Evolutionary conservation across 805 yeast genomes (phyloP).

Genomic region (Metschnikowia proteae): DNA sequence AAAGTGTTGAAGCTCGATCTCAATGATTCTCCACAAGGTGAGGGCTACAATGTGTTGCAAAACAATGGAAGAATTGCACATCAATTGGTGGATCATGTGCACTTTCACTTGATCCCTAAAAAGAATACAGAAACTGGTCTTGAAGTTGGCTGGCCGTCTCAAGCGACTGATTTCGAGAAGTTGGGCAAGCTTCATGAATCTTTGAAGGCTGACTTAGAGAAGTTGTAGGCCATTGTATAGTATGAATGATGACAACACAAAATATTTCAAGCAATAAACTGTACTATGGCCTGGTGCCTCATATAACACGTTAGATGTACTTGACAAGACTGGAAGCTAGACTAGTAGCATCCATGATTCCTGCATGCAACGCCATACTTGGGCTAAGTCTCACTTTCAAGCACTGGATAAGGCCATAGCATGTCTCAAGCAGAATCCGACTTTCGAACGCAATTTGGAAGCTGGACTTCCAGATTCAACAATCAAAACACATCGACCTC

Average conservation of each 20-base stretch:
- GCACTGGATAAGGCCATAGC: not conserved
- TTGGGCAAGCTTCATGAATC: conserved; percentile 65
- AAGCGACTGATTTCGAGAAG: conserved; percentile 68
- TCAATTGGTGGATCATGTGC: conserved; percentile 94
- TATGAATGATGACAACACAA: not conserved
- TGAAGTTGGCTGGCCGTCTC: conserved; percentile 92
- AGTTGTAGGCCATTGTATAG: conserved; percentile 10
- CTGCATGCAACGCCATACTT: not conserved
- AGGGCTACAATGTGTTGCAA: conserved; percentile 84
- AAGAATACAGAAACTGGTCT: conserved; percentile 68
- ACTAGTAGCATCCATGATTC: not conserved
- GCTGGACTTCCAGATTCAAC: conserved; percentile 16
- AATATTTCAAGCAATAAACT: not conserved
- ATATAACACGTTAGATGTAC: no score
- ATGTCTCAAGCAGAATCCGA: conserved; percentile 21
- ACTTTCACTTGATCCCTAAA: conserved; percentile 95
- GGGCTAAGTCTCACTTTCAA: not conserved
- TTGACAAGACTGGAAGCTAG: no score
- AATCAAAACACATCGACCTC: conserved; percentile 3
- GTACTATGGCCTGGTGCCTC: not conserved
- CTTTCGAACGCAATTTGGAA: conserved; percentile 19
- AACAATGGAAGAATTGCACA: conserved; percentile 95
- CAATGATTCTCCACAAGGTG: conserved; percentile 59
- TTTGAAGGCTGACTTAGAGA: conserved; percentile 33
- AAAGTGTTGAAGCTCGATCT: conserved; percentile 61